phyloP scores from a whole-genome alignment of 2,329 filamentous ascomycete species.

The Nemania diffusa region DNA sequence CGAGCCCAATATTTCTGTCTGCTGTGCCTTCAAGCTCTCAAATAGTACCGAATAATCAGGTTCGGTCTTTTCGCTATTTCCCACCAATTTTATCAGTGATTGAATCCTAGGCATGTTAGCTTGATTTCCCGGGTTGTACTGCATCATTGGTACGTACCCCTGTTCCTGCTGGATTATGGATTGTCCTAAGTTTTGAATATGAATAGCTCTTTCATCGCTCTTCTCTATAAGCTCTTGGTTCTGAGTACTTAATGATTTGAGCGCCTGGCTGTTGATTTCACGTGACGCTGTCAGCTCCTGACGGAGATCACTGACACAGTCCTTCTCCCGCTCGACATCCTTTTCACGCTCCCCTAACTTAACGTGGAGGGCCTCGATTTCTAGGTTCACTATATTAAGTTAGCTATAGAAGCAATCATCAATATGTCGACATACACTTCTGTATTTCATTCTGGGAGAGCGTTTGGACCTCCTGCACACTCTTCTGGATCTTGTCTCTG shows the following conservation, averaged over 20 bases:
- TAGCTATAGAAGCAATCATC: conserved; percentile 10
- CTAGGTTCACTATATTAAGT: conserved; percentile 38
- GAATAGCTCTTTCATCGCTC: conserved; percentile 23
- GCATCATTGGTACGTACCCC: conserved; percentile 33
- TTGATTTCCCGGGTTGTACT: neutral
- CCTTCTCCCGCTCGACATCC: conserved; percentile 39
- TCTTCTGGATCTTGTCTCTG: conserved; percentile 36
- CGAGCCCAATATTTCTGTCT: conserved; percentile 34
- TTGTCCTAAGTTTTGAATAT: conserved; percentile 28
- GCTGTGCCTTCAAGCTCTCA: conserved; percentile 34
- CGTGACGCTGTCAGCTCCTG: conserved; percentile 39
- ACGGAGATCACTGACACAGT: conserved; percentile 35
- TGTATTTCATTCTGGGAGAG: conserved; percentile 33
- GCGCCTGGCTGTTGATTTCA: conserved; percentile 34
- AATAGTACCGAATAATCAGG: conserved; percentile 27
- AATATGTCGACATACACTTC: conserved; percentile 34
- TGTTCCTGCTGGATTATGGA: conserved; percentile 37
- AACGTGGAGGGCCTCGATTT: conserved; percentile 34
- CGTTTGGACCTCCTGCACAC: conserved; percentile 31
- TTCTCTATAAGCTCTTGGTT: conserved; percentile 39
- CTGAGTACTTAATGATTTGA: conserved; percentile 37
- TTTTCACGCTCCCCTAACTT: conserved; percentile 40
- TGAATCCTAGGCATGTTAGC: conserved; percentile 39
- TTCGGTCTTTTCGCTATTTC: conserved; percentile 27
- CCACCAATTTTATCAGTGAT: conserved; percentile 33